phyloP scores from a whole-genome alignment of 2,329 filamentous ascomycete genomes.

The Orbilia brochopaga region DNA sequence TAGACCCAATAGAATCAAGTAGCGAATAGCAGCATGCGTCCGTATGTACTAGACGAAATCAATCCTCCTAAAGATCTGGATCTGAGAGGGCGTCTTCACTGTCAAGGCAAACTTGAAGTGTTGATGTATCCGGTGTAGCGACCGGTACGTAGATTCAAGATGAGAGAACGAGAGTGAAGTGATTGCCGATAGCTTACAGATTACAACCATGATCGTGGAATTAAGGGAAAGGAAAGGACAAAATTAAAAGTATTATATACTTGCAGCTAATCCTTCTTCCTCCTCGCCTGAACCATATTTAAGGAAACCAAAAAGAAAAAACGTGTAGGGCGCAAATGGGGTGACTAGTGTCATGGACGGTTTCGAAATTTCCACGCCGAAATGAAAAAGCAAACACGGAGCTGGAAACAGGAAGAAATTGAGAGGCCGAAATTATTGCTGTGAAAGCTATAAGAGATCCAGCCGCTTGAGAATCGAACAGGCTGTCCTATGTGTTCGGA shows the following conservation, averaged over 20 bases:
- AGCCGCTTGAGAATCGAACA: background rate
- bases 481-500: slow-evolving; percentile 16
- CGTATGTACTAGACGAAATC: too few species aligned
- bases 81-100: too few species aligned
- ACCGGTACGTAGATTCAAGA: too few species aligned
- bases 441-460: slow-evolving; percentile 8
- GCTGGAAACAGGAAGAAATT: slow-evolving; percentile 41
- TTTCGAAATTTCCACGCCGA: slow-evolving; percentile 31
- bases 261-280: slow-evolving; percentile 30
- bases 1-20: background rate
- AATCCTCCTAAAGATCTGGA: too few species aligned
- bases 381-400: slow-evolving; percentile 52
- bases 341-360: slow-evolving; percentile 6
- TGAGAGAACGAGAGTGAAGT: slow-evolving; percentile 43
- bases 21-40: too few species aligned
- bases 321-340: slow-evolving; percentile 1
- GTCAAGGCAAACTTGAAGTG: too few species aligned
- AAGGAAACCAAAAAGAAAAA: slow-evolving; percentile 24
- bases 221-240: slow-evolving; percentile 55
- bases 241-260: slow-evolving; percentile 54
- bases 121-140: too few species aligned
- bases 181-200: slow-evolving; percentile 54
- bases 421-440: slow-evolving; percentile 11
- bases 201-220: slow-evolving; percentile 6
- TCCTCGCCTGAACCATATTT: slow-evolving; percentile 17